Evolutionary conservation across 2,329 filamentous ascomycete species (phyloP), one percentile per base, ranked within the genome.

Genomic region (Diaporthe sp.): DNA sequence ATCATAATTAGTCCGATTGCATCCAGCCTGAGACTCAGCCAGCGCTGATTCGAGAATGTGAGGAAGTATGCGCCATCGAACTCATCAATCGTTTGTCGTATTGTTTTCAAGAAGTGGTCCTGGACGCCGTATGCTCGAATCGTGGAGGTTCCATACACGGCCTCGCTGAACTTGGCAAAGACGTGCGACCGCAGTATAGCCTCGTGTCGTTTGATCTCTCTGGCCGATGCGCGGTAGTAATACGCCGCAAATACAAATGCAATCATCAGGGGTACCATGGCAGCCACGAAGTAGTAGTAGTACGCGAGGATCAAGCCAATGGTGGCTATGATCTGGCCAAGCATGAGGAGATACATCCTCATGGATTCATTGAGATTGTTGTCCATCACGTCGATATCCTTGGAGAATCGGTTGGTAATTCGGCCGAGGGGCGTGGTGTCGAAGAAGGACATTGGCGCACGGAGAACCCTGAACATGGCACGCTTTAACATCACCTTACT

Each of bases 341-440:
- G 85, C 1, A 95, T 98, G 78, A 98, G 86, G 79, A 96, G 93
- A 85, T 96, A 98, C 92, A 98, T 97, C 77, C 96, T 91, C 84
- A 98, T 95, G 4, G 95, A 93, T 79, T 98, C 96, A 0, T 93
- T 93, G 55, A 98, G 85, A 74, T 92, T 94, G 82, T 98, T 98
- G 85, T 98, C 97, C 95, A 98, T 97, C 73, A 97, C 95, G 80
- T 98, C 95, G 58, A 98, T 94, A 80, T 99, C 97, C 78, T 96
- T 94, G 40, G 95, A 97, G 84, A 98, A 98, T 22, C 97, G 94
- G 82, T 98, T 98, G 25, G 95, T 97, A 82, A 98, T 98, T 47
- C 96, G 93, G 25, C 96, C 97, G 1, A 98, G 89, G 0, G 96
- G 97, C 0, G 97, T 98, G 0, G 97, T 98, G 80, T 99, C 97